Evolutionary conservation across 306 rosid genomes (phyloP), one percentile per base, ranked within the genome.

Genomic region (Citrullus mucosospermus): DNA sequence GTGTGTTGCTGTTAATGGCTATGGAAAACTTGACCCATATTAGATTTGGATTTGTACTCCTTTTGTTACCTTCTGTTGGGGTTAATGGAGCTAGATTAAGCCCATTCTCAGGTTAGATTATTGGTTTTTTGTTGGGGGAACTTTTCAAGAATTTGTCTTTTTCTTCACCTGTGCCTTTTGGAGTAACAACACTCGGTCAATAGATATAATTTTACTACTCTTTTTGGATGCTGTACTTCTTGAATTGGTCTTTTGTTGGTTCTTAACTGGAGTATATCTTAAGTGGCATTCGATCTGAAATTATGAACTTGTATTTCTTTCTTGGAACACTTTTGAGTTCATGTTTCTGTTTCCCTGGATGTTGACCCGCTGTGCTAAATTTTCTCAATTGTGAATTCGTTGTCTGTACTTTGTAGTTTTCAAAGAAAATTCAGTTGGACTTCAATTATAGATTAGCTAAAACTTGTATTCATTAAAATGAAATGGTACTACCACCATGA

Each of bases 11-110:
- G 59, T 34, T 34, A 76, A 75, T 51, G 58, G n/a, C 34, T 66
- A 30, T 43, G n/a, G 30, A 70, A 57, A 76, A 66, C 17, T 55
- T 39, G 56, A 41, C 77, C 76, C 77, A 54, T 58, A 50, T 34
- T 59, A 69, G 81, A 59, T 78, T 71, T 78, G 53, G 76, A 70
- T 59, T 82, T 61, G 14, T 78, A 78, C 32, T 46, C 32, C 28
- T 2, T 44, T 48, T 44, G 8, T 43, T 61, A 15, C 11, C 53
- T 77, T 7, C 38, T 22, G 2, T 36, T 51, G 34, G 62, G 46
- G 16, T 20, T 39, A 18, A 75, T 75, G 34, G 34, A 20, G 36
- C 75, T 43, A 43, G 54, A 69, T 28, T 10, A 74, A 53, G 62
- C 22, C 48, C 44, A 5, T 2, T 72, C 16, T 15, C 28, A 30